Percentiles rank a stretch among this genome's conserved stretches.
phyloP scores from a whole-genome alignment of 257 asterid genomes.

The Cinchona pubescens region DNA sequence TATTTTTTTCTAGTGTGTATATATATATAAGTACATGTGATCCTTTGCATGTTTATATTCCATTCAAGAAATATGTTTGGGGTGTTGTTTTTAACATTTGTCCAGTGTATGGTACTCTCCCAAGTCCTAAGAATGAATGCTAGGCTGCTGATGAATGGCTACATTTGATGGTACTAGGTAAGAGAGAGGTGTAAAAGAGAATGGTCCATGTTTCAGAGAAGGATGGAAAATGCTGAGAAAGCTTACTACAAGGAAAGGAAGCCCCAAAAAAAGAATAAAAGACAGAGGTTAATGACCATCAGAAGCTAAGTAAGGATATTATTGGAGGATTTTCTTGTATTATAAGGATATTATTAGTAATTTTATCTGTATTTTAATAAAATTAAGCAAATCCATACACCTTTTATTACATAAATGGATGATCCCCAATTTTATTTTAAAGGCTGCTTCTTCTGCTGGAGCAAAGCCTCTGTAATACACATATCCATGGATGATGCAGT shows the following conservation, averaged over 20 bases:
- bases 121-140: background rate
- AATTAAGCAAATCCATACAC: conserved; percentile 1
- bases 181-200: conserved; percentile 62
- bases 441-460: conserved; percentile 17
- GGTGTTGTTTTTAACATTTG: background rate
- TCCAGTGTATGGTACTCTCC: background rate
- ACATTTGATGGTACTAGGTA: background rate
- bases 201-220: conserved; percentile 53
- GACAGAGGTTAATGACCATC: too few species aligned
- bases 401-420: background rate
- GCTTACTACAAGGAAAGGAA: conserved; percentile 49
- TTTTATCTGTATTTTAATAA: background rate
- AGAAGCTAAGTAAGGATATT: too few species aligned
- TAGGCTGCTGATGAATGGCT: background rate
- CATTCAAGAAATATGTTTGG: background rate
- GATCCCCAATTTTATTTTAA: conserved; percentile 5
- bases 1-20: too few species aligned
- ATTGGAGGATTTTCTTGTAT: too few species aligned
- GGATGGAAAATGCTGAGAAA: conserved; percentile 61
- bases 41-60: too few species aligned
- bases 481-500: background rate
- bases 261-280: too few species aligned
- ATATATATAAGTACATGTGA: too few species aligned
- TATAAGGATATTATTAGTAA: background rate
- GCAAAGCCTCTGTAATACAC: conserved; percentile 12